Conservation (phyloP, 306 rosid genomes). For the Macrotyloma uniflorum region DNA sequence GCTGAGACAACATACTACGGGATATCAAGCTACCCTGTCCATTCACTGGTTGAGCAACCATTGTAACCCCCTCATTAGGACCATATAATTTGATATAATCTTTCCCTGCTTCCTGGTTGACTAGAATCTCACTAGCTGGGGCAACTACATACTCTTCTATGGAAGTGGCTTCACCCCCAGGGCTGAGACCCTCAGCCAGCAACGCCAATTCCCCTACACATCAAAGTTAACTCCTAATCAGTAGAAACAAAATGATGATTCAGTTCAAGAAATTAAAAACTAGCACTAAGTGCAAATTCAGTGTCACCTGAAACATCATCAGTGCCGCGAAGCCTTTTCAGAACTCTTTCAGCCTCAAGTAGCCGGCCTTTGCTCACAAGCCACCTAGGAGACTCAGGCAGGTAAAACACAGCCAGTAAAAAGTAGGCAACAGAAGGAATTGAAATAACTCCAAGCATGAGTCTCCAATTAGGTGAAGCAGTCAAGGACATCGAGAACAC, state of each 20-base stretch:
- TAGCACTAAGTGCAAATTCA: background rate
- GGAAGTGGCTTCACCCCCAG: conserved; percentile 81
- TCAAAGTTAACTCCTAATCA: conserved; percentile 30
- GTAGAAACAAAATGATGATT: background rate
- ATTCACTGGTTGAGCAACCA: conserved; percentile 81
- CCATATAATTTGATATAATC: conserved; percentile 79
- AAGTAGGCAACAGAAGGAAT: conserved; percentile 79
- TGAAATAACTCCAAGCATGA: conserved; percentile 80
- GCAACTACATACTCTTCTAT: conserved; percentile 92
- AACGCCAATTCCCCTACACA: conserved; percentile 92
- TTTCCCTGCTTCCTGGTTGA: conserved; percentile 65
- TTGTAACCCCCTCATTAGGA: conserved; percentile 79
- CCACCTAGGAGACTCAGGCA: conserved; percentile 98
- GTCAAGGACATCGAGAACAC: conserved; percentile 83
- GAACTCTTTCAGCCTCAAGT: conserved; percentile 74
- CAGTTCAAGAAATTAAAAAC: background rate
- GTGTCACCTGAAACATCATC: conserved; percentile 89
- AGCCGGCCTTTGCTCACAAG: conserved; percentile 94
- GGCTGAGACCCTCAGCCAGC: conserved; percentile 91
- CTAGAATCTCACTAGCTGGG: conserved; percentile 65
- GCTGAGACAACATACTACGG: conserved; percentile 74
- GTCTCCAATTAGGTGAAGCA: conserved; percentile 75
- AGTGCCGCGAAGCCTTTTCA: conserved; percentile 72
- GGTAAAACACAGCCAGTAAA: conserved; percentile 61
- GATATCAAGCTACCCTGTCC: conserved; percentile 82